Evolutionary conservation across 1,139 yeast genomes (phyloP), one percentile per base, ranked within the genome.

Genomic region (Meyerozyma carpophila): DNA sequence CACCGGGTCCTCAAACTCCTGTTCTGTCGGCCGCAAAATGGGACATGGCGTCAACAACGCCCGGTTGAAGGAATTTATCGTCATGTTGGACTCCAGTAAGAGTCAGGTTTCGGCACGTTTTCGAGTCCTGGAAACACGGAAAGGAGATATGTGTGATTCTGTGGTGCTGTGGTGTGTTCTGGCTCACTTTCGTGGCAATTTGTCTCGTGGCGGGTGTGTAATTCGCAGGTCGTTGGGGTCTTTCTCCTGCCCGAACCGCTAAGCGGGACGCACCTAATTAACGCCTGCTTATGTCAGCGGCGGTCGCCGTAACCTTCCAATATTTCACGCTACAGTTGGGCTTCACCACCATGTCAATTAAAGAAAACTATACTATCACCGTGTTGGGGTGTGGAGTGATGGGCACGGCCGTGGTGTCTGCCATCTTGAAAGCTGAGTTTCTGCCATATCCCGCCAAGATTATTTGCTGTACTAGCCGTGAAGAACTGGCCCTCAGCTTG

Each of bases 361-460:
- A 21, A 4, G 26, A 68, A 47, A 73, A 75, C 46, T 81, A 78
- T 62, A 85, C 93, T 4, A 69, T 93, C 44, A 77, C 94, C 14
- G 83, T 93, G 25, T 73, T 93, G 46, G 99, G 97, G 38, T 82
- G 95, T 56, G 99, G 99, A 46, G 91, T 88, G 45, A 88, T 93
- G 93, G 98, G 98, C 46, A 85, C 94, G 28, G 97, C 98, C n/a
- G 89, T 93, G 40, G 77, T 87, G 36, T 76, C 89, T 13, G 96
- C 98, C 18, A 84, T 91, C 43, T 73, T 66, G 55, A 72, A 55
- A 47, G 54, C 68, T n/a, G 51, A 63, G 25, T 69, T 76, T 47
- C 67, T 68, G n/a, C 78, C 81, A n/a, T 68, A 69, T 47, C 98
- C 98, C 27, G 62, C 73, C 32, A 78, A 74, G 56, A 83, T 90